Percentiles rank a stretch among this genome's conserved stretches.
phyloP scores from a whole-genome alignment of 331 rosid genomes.

The Acacia concinna region DNA sequence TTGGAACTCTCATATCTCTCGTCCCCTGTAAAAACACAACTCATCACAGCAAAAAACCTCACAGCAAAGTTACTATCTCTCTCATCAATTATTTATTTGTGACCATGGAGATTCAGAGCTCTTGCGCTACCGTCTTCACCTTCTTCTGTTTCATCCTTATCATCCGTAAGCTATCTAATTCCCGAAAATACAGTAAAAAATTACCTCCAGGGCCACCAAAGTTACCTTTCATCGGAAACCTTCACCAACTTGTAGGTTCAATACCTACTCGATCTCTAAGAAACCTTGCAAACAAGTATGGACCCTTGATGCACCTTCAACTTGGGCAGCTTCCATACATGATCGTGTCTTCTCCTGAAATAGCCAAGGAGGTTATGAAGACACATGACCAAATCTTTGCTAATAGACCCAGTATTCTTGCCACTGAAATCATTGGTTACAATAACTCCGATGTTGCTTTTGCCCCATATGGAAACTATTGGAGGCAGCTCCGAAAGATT shows the following conservation, averaged over 20 bases:
- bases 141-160: not conserved
- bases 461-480: not conserved
- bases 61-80: not conserved
- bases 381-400: slow-evolving; percentile 47
- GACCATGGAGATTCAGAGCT: not conserved
- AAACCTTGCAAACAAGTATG: not conserved
- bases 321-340: not conserved
- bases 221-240: slow-evolving; percentile 44
- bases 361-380: slow-evolving; percentile 41
- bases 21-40: too few relatives aligned
- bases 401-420: slow-evolving; percentile 35
- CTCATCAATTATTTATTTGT: not conserved
- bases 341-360: not conserved
- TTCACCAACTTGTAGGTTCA: slow-evolving; percentile 40
- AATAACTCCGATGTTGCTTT: not conserved
- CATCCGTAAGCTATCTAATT: not conserved
- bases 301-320: not conserved
- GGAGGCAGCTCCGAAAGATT: not conserved
- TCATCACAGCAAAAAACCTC: not conserved
- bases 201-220: slow-evolving; percentile 34
- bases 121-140: not conserved
- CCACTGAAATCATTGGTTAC: slow-evolving; percentile 7
- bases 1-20: too few relatives aligned
- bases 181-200: not conserved
- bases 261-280: slow-evolving; percentile 32